Evolutionary conservation across 1,284 basidiomycete species (phyloP).

Genomic region (Puccinia polysora): DNA sequence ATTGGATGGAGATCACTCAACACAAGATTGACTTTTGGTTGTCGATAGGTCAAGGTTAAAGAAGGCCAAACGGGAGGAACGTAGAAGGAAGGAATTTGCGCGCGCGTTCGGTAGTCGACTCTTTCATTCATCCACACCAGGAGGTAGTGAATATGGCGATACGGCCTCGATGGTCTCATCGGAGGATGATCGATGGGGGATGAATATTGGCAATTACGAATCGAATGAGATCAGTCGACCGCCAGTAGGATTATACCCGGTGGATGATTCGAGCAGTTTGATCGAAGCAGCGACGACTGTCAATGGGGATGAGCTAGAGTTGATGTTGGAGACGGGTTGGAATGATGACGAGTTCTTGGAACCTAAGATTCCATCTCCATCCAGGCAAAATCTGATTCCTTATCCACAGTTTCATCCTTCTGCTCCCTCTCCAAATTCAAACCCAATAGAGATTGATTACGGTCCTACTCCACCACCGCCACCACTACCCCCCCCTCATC

Average conservation of each 20-base stretch:
- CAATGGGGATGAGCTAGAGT: too few species aligned
- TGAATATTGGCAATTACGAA: slow-evolving; percentile 55
- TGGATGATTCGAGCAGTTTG: slow-evolving; percentile 46
- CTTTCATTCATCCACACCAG: slow-evolving; percentile 47
- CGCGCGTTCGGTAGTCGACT: slow-evolving; percentile 54
- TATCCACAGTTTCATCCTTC: too few species aligned
- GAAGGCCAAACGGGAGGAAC: slow-evolving; percentile 45
- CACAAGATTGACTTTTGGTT: slow-evolving; percentile 46
- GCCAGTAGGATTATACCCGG: slow-evolving; percentile 59
- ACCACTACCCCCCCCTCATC: too few species aligned
- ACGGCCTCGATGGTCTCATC: slow-evolving; percentile 73
- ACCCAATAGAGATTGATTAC: too few species aligned
- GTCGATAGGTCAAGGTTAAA: slow-evolving; percentile 45
- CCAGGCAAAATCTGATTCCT: too few species aligned
- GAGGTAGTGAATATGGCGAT: slow-evolving; percentile 54
- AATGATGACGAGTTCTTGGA: too few species aligned
- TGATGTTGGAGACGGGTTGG: too few species aligned
- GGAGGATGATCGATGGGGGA: slow-evolving; percentile 71
- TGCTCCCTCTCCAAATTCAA: too few species aligned
- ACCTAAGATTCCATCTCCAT: too few species aligned
- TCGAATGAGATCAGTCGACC: slow-evolving; percentile 57
- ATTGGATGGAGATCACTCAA: slow-evolving; percentile 63
- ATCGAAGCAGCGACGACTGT: too few species aligned
- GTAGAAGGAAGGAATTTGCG: slow-evolving; percentile 60
- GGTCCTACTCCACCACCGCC: too few species aligned